phyloP scores from a whole-genome alignment of 1,284 basidiomycete genomes.

The Microstroma glucosiphilum region DNA sequence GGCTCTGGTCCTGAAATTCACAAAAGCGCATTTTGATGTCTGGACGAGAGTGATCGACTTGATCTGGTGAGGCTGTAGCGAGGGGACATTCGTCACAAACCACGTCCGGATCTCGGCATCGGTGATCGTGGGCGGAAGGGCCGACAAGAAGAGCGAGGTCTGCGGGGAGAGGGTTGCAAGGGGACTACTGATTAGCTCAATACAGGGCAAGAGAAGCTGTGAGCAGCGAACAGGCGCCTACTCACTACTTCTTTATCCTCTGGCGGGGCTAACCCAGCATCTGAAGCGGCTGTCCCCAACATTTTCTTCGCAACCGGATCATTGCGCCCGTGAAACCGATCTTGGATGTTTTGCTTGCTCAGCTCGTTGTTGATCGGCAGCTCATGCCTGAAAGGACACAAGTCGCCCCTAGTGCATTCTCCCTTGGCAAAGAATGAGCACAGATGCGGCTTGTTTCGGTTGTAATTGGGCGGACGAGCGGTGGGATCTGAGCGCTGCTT shows the following conservation, averaged over 20 bases:
- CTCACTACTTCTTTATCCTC: conserved; percentile 78
- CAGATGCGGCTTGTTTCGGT: conserved; percentile 84
- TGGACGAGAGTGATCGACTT: conserved; percentile 52
- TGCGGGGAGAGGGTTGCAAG: conserved; percentile 46
- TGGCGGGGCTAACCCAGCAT: conserved; percentile 76
- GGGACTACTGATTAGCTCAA: conserved; percentile 12
- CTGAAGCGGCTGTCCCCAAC: conserved; percentile 65
- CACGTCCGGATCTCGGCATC: conserved; percentile 73
- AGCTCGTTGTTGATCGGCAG: conserved; percentile 64
- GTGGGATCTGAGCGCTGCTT: conserved; percentile 56
- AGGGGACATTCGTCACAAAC: conserved; percentile 56
- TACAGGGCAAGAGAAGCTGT: background rate
- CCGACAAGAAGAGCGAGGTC: conserved; percentile 87
- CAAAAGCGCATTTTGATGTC: conserved; percentile 71
- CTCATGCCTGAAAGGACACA: conserved; percentile 94
- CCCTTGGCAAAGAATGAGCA: conserved; percentile 96
- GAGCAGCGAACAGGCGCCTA: conserved; percentile 22
- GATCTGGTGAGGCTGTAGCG: conserved; percentile 57
- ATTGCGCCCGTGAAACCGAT: conserved; percentile 74
- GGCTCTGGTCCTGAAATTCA: conserved; percentile 78
- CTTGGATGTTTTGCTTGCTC: conserved; percentile 83
- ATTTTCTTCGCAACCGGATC: conserved; percentile 89
- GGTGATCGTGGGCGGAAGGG: conserved; percentile 66
- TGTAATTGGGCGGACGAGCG: conserved; percentile 57
- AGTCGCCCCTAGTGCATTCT: conserved; percentile 79